Evolutionary conservation across 139 green algal species (phyloP), one percentile per base, ranked within the genome.

Genomic region (Chlamydomonas schloesseri): DNA sequence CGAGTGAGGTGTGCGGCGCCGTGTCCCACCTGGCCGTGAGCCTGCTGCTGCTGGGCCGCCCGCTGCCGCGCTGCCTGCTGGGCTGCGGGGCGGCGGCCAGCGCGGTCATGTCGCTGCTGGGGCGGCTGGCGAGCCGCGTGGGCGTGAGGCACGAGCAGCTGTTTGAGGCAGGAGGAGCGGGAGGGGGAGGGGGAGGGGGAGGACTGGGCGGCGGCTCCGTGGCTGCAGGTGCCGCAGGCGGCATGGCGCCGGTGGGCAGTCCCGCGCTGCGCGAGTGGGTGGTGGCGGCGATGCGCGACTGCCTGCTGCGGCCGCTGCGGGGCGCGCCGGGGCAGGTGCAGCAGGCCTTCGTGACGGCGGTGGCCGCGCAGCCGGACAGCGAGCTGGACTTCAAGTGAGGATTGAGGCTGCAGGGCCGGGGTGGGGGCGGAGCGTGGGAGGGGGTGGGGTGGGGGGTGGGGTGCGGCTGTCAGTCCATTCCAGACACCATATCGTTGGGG

Each of bases 261-360:
- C 31, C n/a, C 31, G n/a, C 24, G 15, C 20, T 72, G 58, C 75
- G 75, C 29, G 58, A 53, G 47, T 83, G 77, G 77, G 77, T 73
- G 37, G 77, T 83, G 62, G 77, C 28, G 28, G 77, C 77, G 13
- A 73, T 73, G 62, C 58, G 77, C 33, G 77, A 83, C 62, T 83
- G 77, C 37, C 42, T 85, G 79, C 46, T 85, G 79, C 42, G 20
- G 6, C 79, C 79, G n/a, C 68, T 85, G 47, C 65, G 79, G 20
- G 24, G 11, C 4, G 79, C 79, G 4, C 65, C 79, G 5, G 28
- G 57, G 21, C 46, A 55, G 5, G 47, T 57, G 79, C 79, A 85
- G 79, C 79, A 85, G 79, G 79, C 79, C 6, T 85, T 85, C 34
- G 67, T 85, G 79, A 68, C 65, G 79, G 79, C 65, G 65, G 79